Conservation (phyloP, 495 filamentous ascomycete genomes). For the Paragyromitra xinjiangensis region DNA sequence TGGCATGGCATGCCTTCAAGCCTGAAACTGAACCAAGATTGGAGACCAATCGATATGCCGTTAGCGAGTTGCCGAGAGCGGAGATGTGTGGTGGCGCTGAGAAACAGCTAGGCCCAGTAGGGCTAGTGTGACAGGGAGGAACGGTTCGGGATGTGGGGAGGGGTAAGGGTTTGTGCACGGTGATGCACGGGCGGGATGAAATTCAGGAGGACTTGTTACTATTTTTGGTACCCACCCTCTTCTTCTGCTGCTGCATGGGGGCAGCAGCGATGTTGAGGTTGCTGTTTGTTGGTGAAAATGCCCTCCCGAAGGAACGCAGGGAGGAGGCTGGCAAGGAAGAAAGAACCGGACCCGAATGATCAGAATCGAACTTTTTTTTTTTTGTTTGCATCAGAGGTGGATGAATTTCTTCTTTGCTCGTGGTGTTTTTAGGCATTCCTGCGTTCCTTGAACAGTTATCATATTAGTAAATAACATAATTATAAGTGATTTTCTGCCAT, state of each 20-base stretch:
- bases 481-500: slow-evolving; percentile 8
- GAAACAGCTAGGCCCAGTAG: neutral
- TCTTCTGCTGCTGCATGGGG: slow-evolving; percentile 24
- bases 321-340: slow-evolving; percentile 12
- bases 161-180: slow-evolving; percentile 53
- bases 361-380: neutral
- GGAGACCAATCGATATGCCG: slow-evolving; percentile 46
- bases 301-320: slow-evolving; percentile 29
- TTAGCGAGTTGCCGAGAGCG: slow-evolving; percentile 46
- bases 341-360: neutral
- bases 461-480: neutral
- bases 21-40: slow-evolving; percentile 50
- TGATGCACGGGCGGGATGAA: slow-evolving; percentile 55
- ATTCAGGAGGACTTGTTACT: slow-evolving; percentile 52
- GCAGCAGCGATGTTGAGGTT: slow-evolving; percentile 6
- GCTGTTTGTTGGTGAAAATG: slow-evolving; percentile 34
- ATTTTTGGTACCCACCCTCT: slow-evolving; percentile 56
- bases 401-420: neutral
- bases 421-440: neutral
- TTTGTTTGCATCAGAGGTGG: slow-evolving; percentile 6
- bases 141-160: slow-evolving; percentile 51
- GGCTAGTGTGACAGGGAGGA: slow-evolving; percentile 32
- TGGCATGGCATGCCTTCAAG: slow-evolving; percentile 21
- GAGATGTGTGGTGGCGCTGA: slow-evolving; percentile 43
- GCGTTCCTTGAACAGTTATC: slow-evolving; percentile 3